Evolutionary conservation across 345 rosid species (phyloP), one percentile per base, ranked within the genome.

Genomic region (Heritiera fomes): DNA sequence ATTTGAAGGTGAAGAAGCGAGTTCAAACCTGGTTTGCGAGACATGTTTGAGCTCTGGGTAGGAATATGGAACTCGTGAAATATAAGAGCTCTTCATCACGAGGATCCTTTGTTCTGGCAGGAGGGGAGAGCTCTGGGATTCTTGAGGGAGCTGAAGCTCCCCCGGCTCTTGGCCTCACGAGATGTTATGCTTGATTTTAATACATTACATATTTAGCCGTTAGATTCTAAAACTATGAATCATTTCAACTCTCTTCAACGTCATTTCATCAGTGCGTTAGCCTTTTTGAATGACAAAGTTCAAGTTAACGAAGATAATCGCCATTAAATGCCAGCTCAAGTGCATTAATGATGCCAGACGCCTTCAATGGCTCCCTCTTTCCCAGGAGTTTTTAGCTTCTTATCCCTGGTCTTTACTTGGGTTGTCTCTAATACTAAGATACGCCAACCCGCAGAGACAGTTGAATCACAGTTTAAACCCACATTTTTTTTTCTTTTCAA

Each of bases 1-100:
- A 87, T 89, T 89, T 89, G 91, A 86, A 88, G 80, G 79, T 68
- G 85, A 5, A 45, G 79, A 80, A 80, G 90, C 58, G 90, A 82
- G 78, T 80, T 81, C 86, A 80, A 83, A 89, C 80, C 41, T 60
- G 66, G 38, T 18, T 13, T 56, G 82, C 65, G 82, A 40, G 60
- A 78, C 62, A 81, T 85, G 72, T 71, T 74, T 82, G 45, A 79
- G 75, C 64, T 74, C 77, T 72, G 85, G 77, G 80, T 28, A 75
- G 80, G 91, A 88, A 83, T 85, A 87, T 82, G 97, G 89, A 91
- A 90, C 98, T 92, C 98, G 97, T 94, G 98, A 92, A 89, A 85
- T 72, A 63, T 79, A 84, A 91, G 92, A 90, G 98, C 97, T 91
- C 94, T 90, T 79, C 92, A 83, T 95, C 98, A 95, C 98, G 98